phyloP scores from a whole-genome alignment of 139 green algal genomes.

The Picocystis salinarum region DNA sequence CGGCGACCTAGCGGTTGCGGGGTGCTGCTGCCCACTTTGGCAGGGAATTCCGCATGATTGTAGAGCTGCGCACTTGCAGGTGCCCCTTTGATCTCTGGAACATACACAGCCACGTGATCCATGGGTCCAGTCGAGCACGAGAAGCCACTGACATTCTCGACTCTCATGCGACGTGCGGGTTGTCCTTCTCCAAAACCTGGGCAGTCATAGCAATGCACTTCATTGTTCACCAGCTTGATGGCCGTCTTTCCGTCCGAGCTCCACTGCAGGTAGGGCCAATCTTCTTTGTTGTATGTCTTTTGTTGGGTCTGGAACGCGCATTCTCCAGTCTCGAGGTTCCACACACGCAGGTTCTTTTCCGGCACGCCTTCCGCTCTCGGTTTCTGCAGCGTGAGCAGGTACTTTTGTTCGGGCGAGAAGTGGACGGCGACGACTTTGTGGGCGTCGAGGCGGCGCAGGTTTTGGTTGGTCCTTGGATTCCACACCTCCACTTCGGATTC shows the following conservation, averaged over 20 bases:
- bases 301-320: constrained; percentile 23
- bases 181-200: constrained; percentile 28
- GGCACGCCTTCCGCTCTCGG: no score
- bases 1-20: constrained; percentile 25
- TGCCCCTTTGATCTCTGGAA: constrained; percentile 52
- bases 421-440: no score
- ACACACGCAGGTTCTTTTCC: no score
- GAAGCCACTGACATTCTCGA: constrained; percentile 2
- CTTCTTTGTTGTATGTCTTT: constrained; percentile 28
- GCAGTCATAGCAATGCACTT: constrained; percentile 58
- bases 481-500: no score
- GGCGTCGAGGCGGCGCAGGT: no score
- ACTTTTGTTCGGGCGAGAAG: no score
- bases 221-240: constrained; percentile 56
- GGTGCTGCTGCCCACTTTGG: constrained; percentile 11
- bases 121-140: background rate
- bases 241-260: constrained; percentile 34
- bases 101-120: constrained; percentile 28
- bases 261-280: constrained; percentile 62
- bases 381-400: no score
- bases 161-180: constrained; percentile 5
- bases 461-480: no score
- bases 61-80: constrained; percentile 47
- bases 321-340: constrained; percentile 19
- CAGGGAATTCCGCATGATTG: constrained; percentile 10